Evolutionary conservation across 805 yeast genomes (phyloP).

Genomic region (Millerozyma acaciae): DNA sequence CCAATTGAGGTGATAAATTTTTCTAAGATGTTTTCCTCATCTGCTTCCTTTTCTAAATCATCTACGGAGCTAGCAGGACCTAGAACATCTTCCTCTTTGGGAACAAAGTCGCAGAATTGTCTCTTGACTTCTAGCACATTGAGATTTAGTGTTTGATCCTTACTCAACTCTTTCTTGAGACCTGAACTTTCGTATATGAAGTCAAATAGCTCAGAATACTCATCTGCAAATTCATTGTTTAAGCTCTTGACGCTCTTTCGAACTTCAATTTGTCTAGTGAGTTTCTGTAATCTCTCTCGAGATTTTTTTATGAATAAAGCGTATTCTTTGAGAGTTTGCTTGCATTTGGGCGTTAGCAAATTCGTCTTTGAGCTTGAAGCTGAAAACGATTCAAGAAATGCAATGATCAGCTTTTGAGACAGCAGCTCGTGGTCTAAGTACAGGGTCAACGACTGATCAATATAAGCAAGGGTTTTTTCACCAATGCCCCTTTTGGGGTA

Average conservation of each 20-base stretch:
- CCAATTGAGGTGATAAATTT: constrained; percentile 33
- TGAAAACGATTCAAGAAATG: not conserved
- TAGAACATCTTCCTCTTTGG: constrained; percentile 21
- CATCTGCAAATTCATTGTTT: not conserved
- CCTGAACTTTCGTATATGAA: constrained; percentile 25
- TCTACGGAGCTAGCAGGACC: constrained; percentile 12
- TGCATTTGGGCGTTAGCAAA: constrained; percentile 10
- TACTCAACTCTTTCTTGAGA: constrained; percentile 21
- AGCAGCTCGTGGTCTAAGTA: too few relatives aligned
- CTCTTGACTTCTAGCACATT: constrained; percentile 39
- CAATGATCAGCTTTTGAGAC: too few relatives aligned
- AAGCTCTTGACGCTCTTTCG: not conserved
- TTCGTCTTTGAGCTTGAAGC: constrained; percentile 4
- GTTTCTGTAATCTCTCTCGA: constrained; percentile 7
- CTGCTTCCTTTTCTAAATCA: constrained; percentile 7
- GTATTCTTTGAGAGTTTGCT: constrained; percentile 18
- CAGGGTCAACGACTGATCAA: constrained; percentile 17
- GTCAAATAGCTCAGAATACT: constrained; percentile 17
- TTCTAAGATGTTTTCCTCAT: constrained; percentile 15
- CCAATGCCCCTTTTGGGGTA: constrained; percentile 72
- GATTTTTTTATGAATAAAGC: constrained; percentile 23
- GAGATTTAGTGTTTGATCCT: constrained; percentile 24
- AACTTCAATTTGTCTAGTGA: constrained; percentile 6
- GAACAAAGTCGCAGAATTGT: constrained; percentile 33
- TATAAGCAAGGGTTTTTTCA: constrained; percentile 38